These are phyloP conservation scores for Magnaporthiopsis rhizophila DNA, from an alignment of 2,329 filamentous ascomycete genomes.

Conservation along the genomic window DNA sequence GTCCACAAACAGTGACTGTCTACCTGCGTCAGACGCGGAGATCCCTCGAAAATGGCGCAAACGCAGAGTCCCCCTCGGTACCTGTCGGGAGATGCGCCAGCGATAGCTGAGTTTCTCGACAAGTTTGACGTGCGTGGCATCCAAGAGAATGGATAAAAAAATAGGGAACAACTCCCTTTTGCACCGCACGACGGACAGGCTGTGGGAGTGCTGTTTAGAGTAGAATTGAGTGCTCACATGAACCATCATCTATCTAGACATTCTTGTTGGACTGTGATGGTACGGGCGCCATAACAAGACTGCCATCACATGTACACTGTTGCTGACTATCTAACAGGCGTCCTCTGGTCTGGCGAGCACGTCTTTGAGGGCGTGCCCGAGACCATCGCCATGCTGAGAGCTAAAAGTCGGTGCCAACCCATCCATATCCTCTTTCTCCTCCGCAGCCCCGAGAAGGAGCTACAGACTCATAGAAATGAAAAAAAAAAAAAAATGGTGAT, in stretches of 20 bases:
- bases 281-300: constrained; percentile 27
- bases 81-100: constrained; percentile 70
- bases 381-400: constrained; percentile 65
- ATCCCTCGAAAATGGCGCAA: neutral
- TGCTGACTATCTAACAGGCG: constrained; percentile 47
- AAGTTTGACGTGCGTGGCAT: constrained; percentile 75
- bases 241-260: constrained; percentile 41
- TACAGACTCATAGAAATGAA: neutral
- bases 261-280: constrained; percentile 98
- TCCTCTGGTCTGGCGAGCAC: constrained; percentile 93
- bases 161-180: too few species aligned
- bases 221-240: neutral
- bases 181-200: too few species aligned
- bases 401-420: constrained; percentile 1
- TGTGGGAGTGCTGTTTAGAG: too few species aligned
- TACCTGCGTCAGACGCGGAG: neutral
- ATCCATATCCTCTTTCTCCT: neutral
- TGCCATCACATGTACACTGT: neutral
- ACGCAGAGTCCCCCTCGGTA: constrained; percentile 37
- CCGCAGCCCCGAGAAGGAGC: neutral
- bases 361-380: constrained; percentile 79
- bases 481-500: constrained; percentile 5
- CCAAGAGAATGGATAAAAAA: neutral
- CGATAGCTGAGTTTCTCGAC: constrained; percentile 76
- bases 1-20: neutral